phyloP scores from a whole-genome alignment of 257 asterid genomes.

The Nicotiana knightiana region DNA sequence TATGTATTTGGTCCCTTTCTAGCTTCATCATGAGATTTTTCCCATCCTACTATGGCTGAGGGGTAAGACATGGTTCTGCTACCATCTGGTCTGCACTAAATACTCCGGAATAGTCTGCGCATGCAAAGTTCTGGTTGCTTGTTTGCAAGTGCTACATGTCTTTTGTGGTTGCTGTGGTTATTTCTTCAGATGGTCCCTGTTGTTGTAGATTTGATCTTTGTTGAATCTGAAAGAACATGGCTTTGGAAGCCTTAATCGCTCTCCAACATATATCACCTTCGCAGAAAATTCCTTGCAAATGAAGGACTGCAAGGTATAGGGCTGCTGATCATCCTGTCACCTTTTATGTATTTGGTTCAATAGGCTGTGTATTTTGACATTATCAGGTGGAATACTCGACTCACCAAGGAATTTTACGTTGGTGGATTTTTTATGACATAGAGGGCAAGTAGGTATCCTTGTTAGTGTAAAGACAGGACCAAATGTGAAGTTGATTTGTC shows the following conservation, averaged over 20 bases:
- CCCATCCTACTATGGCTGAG: conserved; percentile 39
- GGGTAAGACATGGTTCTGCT: conserved; percentile 9
- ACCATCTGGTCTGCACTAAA: neutral
- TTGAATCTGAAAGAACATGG: neutral
- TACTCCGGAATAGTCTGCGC: neutral
- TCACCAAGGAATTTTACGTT: neutral
- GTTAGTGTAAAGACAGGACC: no score
- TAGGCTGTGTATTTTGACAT: neutral
- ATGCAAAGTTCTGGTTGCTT: neutral
- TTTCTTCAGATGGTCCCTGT: neutral
- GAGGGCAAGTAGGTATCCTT: no score
- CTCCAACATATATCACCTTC: neutral
- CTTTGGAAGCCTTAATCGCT: neutral
- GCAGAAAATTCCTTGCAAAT: neutral
- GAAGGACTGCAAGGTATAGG: neutral
- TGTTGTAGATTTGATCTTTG: neutral
- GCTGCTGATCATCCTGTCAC: neutral
- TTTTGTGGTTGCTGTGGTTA: neutral
- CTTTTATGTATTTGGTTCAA: neutral
- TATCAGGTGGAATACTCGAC: neutral
- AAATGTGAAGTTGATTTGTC: no score
- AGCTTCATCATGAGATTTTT: conserved; percentile 77
- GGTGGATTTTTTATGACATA: neutral
- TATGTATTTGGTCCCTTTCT: conserved; percentile 90
- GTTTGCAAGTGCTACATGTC: neutral